A percentile compares a stretch with the other conserved stretches of the same genome.
phyloP scores from a whole-genome alignment of 805 yeast species.

The Schwanniomyces vanrijiae region DNA sequence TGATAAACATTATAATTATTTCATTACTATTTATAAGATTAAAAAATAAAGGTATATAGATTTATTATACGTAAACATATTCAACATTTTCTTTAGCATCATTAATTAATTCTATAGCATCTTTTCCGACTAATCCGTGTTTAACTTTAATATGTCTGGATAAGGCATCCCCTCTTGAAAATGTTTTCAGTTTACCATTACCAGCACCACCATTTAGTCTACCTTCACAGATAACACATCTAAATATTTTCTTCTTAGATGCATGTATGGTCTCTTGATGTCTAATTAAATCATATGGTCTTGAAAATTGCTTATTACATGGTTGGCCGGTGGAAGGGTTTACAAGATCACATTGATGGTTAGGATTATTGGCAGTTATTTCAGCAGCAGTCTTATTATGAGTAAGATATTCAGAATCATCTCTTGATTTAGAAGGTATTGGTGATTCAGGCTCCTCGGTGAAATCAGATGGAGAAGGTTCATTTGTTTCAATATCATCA shows the following conservation, averaged over 20 bases:
- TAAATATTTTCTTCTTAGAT: conserved; percentile 42
- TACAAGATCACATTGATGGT: conserved; percentile 58
- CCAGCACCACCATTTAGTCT: conserved; percentile 47
- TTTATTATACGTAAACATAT: conserved; percentile 35
- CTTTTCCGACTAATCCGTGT: conserved; percentile 68
- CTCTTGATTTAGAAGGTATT: not conserved
- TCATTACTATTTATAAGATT: conserved; percentile 5
- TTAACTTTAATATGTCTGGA: conserved; percentile 67
- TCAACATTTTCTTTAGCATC: conserved; percentile 79
- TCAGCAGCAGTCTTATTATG: conserved; percentile 28
- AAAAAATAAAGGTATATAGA: not conserved
- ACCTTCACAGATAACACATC: conserved; percentile 49
- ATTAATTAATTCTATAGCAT: conserved; percentile 69
- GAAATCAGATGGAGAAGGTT: conserved; percentile 1
- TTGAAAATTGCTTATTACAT: conserved; percentile 79
- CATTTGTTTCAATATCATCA: conserved; percentile 8
- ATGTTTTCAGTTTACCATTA: conserved; percentile 50
- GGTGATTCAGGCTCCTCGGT: conserved; percentile 1
- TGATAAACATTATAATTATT: not conserved
- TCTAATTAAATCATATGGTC: conserved; percentile 52
- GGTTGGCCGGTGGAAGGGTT: conserved; percentile 62
- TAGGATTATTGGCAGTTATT: conserved; percentile 33
- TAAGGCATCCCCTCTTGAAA: conserved; percentile 47
- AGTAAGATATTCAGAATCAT: not conserved
- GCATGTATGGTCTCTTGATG: conserved; percentile 53